Percentiles rank a stretch among this genome's conserved stretches.
Conservation (phyloP, 306 rosid species). For the Rosa multiflora region DNA sequence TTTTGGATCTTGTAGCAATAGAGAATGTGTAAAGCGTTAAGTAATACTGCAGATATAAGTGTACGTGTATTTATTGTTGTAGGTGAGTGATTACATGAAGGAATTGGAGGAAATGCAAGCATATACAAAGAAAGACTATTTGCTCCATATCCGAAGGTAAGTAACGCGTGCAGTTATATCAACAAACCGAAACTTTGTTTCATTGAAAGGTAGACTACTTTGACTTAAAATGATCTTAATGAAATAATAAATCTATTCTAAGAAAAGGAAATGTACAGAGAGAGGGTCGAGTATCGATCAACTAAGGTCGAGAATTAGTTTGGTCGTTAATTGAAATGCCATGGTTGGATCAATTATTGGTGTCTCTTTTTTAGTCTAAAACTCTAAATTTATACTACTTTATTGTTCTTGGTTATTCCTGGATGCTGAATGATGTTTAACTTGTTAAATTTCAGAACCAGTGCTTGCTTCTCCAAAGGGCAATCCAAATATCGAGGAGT, state of each 20-base stretch:
- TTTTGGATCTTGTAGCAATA: not conserved
- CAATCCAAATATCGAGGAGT: constrained; percentile 41
- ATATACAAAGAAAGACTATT: constrained; percentile 11
- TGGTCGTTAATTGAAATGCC: not conserved
- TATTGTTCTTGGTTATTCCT: not conserved
- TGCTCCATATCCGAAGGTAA: constrained; percentile 25
- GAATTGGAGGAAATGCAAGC: constrained; percentile 21
- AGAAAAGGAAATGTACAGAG: not conserved
- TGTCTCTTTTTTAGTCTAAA: too few relatives aligned
- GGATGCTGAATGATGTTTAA: not conserved
- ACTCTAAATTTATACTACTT: too few relatives aligned
- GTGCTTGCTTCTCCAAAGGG: constrained; percentile 29
- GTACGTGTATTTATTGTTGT: not conserved
- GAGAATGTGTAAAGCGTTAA: not conserved
- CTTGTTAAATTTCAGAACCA: constrained; percentile 24
- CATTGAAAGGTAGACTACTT: not conserved
- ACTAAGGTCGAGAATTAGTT: too few relatives aligned
- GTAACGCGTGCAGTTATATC: not conserved
- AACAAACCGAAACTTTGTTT: not conserved
- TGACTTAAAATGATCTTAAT: not conserved
- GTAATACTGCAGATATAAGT: not conserved
- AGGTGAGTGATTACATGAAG: constrained; percentile 17
- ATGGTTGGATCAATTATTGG: too few relatives aligned
- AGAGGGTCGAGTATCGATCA: not conserved
- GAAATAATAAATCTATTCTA: not conserved